phyloP scores from a whole-genome alignment of 2,329 filamentous ascomycete genomes.

The Xylariaceae sp. region DNA sequence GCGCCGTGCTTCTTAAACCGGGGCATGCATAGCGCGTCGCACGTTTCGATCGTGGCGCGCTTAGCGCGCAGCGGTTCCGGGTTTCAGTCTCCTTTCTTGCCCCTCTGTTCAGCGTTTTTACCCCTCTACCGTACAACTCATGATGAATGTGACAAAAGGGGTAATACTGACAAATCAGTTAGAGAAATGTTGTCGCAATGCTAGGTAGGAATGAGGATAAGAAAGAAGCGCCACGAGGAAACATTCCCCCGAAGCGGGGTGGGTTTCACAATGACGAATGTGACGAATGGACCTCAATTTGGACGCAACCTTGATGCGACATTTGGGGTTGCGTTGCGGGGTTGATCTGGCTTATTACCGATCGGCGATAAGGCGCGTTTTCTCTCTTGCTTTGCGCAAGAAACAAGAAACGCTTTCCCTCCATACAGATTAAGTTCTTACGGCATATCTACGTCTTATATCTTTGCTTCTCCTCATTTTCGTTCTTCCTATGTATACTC shows the following conservation, averaged over 20 bases:
- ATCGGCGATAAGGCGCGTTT: background rate
- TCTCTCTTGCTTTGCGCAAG: background rate
- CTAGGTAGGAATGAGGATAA: too few species aligned
- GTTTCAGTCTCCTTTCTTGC: background rate
- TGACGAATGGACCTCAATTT: too few species aligned
- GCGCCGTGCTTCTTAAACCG: background rate
- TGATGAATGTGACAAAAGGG: too few species aligned
- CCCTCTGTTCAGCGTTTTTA: too few species aligned
- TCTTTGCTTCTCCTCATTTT: background rate
- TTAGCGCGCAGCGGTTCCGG: background rate
- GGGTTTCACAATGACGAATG: background rate
- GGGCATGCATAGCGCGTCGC: too few species aligned
- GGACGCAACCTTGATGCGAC: too few species aligned
- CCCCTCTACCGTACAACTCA: too few species aligned
- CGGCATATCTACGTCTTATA: background rate
- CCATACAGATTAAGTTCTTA: too few species aligned
- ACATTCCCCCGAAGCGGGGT: background rate
- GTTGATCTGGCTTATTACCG: background rate
- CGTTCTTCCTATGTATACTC: slow-evolving; percentile 27
- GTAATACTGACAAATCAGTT: too few species aligned
- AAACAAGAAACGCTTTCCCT: background rate
- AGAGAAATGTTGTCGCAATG: too few species aligned
- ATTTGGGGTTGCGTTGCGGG: background rate
- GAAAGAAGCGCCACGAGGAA: too few species aligned
- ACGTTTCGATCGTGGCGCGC: background rate